These are phyloP conservation scores for Elongisporangium prolatum DNA, from an alignment of 352 stramenopile genomes.

Conservation along the genomic window DNA sequence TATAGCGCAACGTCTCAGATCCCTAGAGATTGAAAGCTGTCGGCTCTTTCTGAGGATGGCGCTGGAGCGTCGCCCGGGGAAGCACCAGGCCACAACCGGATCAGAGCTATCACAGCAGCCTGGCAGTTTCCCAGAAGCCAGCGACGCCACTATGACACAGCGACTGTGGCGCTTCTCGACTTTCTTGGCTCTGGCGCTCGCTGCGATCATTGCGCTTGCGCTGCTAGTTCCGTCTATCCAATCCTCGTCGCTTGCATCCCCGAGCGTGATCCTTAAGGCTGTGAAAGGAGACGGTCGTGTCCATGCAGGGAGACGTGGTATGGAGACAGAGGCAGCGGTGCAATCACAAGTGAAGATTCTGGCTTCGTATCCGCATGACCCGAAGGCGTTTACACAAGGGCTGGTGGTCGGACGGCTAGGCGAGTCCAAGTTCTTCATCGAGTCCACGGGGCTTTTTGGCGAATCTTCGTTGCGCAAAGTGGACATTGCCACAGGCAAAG, in stretches of 20 bases:
- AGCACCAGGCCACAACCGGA: neutral
- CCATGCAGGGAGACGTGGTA: neutral
- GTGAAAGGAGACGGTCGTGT: neutral
- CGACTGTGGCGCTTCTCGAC: neutral
- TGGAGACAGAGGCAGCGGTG: conserved; percentile 1
- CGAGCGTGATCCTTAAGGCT: neutral
- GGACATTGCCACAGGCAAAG: conserved; percentile 78
- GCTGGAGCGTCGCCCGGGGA: neutral
- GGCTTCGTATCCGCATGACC: conserved; percentile 75
- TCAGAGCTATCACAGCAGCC: neutral
- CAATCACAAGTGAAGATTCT: conserved; percentile 52
- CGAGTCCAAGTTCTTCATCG: conserved; percentile 80
- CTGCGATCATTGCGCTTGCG: conserved; percentile 5
- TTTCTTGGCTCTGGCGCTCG: conserved; percentile 3
- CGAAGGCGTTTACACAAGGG: conserved; percentile 82
- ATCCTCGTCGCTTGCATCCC: neutral
- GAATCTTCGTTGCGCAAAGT: conserved; percentile 87
- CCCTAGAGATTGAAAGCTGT: neutral
- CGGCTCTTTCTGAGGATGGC: neutral
- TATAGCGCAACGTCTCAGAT: neutral
- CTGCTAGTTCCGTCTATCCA: neutral
- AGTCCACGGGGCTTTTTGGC: conserved; percentile 89
- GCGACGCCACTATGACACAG: neutral
- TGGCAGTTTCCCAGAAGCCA: neutral
- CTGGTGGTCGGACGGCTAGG: conserved; percentile 52